Base-by-base conservation (phyloP, 768 basidiomycete genomes). In the Lactarius deliciosus region DNA sequence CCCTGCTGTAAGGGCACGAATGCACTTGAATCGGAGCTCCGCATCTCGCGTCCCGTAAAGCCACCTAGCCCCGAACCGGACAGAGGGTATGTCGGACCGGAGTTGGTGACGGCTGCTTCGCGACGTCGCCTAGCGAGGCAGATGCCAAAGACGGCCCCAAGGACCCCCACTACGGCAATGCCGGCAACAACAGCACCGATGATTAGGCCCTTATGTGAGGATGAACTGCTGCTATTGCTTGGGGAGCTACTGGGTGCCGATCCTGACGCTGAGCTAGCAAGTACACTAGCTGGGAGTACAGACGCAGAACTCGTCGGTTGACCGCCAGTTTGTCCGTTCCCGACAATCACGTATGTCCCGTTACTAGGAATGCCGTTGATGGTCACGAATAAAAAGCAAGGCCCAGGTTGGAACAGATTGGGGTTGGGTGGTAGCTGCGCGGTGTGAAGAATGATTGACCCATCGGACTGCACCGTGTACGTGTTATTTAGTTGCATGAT, bases 401-500 rank as follows among this genome's bases (percentile, higher is more conserved):
- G 95, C 6, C 96, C 96, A 5, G 96, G 96, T 72, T 90, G 88
- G 80, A 97, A 84, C 72, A 98, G 71, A 74, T 92, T 90, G 11
- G 95, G 80, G 77, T 91, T 94, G 0, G 93, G 90, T 0, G 92
- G 93, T 9, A 86, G 81, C 74, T 96, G 95, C 1, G 89, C 78
- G 55, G 92, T 90, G 75, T 96, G 89, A 3, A 97, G 78, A 10
- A 83, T 84, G 70, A 92, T 87, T 20, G 88, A 85, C 22, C 91
- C 89, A 69, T 94, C 86, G n/a, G 73, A 75, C 74, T 91, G 85
- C 64, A 94, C 90, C 0, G 86, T 90, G 79, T 88, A 96, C 0
- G 94, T 91, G 73, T 84, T 90, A 76, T 95, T 89, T 62, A 97
- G 85, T 77, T 96, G 87, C 64, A 96, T 72, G 63, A 81, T 82